phyloP scores from a whole-genome alignment of 345 rosid genomes.

The Pistacia integerrima region DNA sequence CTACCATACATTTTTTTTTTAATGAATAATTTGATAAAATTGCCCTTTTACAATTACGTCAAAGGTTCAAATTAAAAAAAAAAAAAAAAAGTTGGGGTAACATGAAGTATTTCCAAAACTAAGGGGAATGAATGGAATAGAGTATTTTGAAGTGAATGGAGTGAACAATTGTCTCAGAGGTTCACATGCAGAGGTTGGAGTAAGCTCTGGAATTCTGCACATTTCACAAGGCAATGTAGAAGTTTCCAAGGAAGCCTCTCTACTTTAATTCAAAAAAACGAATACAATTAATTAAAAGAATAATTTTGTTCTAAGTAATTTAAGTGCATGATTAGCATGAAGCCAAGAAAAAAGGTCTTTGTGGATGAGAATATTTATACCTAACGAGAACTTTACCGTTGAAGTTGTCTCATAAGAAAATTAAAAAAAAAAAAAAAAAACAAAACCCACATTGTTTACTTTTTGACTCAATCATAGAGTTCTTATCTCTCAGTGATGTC shows the following conservation, averaged over 20 bases:
- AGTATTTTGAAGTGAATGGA: not conserved
- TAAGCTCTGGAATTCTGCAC: conserved; percentile 4
- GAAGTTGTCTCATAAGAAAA: not conserved
- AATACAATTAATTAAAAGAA: too few relatives aligned
- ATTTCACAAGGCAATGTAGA: conserved; percentile 19
- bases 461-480: not conserved
- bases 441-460: not conserved
- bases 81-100: not conserved
- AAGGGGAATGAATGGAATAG: too few relatives aligned
- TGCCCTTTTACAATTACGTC: too few relatives aligned
- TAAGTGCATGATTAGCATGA: not conserved
- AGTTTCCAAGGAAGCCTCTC: conserved; percentile 18
- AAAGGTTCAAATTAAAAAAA: too few relatives aligned
- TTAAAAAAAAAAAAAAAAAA: not conserved
- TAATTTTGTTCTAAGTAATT: too few relatives aligned
- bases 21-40: too few relatives aligned
- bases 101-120: too few relatives aligned
- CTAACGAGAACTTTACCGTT: not conserved
- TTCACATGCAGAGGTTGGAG: not conserved
- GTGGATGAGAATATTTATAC: conserved; percentile 13
- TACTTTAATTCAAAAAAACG: not conserved
- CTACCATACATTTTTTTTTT: too few relatives aligned
- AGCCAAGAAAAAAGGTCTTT: not conserved
- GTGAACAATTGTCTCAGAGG: conserved; percentile 10
- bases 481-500: too few relatives aligned